Evolutionary conservation across 2,329 filamentous ascomycete genomes (phyloP).

Genomic region (Hypoxylon rubiginosum): DNA sequence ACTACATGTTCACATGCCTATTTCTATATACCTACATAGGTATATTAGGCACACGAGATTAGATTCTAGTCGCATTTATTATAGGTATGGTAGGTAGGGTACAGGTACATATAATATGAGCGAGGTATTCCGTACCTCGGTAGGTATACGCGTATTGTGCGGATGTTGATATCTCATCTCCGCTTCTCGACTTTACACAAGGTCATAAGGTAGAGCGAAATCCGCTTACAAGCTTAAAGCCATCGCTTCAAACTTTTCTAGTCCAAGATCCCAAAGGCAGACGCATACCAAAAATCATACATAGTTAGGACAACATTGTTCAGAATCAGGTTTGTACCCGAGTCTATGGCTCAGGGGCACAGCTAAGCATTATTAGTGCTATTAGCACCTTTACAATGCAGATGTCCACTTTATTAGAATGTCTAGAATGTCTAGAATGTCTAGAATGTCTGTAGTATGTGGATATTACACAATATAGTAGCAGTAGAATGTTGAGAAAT

Average conservation of each 20-base stretch:
- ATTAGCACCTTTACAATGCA: constrained; percentile 12
- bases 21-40: no score
- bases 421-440: no score
- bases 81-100: not conserved
- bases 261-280: constrained; percentile 14
- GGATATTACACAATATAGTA: no score
- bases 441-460: no score
- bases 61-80: not conserved
- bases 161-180: not conserved
- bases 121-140: no score
- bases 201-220: not conserved
- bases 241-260: constrained; percentile 14
- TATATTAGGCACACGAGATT: not conserved
- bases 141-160: not conserved
- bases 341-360: constrained; percentile 40
- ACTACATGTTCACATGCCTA: not conserved
- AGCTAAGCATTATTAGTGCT: constrained; percentile 23
- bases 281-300: not conserved
- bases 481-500: no score
- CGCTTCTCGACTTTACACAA: not conserved
- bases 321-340: constrained; percentile 16
- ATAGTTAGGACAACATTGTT: not conserved
- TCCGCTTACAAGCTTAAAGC: not conserved
- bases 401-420: constrained; percentile 10
- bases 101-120: not conserved